Conservation (phyloP, 106 monocot genomes). For the Narthecium ossifragum region DNA sequence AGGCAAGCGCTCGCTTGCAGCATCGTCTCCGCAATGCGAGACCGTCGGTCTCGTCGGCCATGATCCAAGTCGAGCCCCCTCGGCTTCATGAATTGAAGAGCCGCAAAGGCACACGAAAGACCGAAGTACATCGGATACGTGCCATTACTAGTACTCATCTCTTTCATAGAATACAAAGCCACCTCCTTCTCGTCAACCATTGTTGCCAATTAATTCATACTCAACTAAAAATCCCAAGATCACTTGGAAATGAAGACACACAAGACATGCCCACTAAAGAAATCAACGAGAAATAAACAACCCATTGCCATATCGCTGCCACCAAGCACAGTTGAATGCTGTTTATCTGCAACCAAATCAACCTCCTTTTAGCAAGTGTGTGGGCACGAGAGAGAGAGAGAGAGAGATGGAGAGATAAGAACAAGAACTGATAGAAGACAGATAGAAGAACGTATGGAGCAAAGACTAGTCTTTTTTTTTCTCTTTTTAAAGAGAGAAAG, state of each 20-base stretch:
- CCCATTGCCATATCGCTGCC: not conserved
- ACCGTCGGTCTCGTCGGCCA: not conserved
- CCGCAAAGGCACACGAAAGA: slow-evolving; percentile 24
- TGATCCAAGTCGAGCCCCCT: slow-evolving; percentile 2
- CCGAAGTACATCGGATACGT: slow-evolving; percentile 10
- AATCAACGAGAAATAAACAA: not conserved
- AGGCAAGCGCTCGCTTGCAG: slow-evolving; percentile 35
- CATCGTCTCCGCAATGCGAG: slow-evolving; percentile 15
- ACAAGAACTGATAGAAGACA: too few relatives aligned
- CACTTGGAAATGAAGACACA: not conserved
- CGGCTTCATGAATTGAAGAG: slow-evolving; percentile 11
- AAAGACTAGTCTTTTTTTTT: too few relatives aligned
- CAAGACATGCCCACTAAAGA: not conserved
- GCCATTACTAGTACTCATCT: not conserved
- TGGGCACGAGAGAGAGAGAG: slow-evolving; percentile 7
- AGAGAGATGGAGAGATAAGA: not conserved
- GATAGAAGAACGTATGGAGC: too few relatives aligned
- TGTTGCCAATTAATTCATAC: not conserved
- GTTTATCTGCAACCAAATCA: not conserved
- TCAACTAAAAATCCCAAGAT: too few relatives aligned
- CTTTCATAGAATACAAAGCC: not conserved
- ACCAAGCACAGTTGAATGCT: not conserved
- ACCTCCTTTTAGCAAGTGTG: too few relatives aligned
- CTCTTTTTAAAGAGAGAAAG: not conserved
- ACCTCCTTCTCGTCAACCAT: not conserved